Conservation (phyloP, 2,329 filamentous ascomycete species). For the Colletotrichum gloeosporioides region DNA sequence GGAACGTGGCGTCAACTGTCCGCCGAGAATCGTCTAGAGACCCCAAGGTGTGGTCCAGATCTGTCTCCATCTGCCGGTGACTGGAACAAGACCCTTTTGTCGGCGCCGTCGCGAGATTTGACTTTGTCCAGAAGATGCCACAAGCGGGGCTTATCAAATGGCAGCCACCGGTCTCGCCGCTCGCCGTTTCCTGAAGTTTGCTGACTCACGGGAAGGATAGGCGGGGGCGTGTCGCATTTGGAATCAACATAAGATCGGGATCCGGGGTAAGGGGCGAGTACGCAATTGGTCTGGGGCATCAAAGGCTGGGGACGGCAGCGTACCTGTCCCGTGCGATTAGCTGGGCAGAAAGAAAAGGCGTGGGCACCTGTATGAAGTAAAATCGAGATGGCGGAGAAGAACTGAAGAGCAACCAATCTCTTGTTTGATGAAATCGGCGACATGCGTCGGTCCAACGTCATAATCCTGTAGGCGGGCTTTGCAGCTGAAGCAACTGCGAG, state of each 20-base stretch:
- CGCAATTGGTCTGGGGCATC: background rate
- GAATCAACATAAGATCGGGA: background rate
- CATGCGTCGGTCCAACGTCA: background rate
- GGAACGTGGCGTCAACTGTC: constrained; percentile 13
- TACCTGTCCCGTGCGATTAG: background rate
- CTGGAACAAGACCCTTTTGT: background rate
- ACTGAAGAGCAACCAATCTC: background rate
- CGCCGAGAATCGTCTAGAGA: background rate
- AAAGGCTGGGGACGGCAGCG: background rate
- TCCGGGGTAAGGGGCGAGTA: background rate
- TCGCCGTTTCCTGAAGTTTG: background rate
- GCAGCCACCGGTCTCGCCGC: background rate
- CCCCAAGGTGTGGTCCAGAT: background rate
- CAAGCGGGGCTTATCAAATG: background rate
- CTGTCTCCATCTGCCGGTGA: background rate
- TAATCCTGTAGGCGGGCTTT: background rate
- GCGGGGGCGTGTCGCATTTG: background rate
- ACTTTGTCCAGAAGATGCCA: background rate
- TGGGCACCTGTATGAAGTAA: background rate
- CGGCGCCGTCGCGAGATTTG: background rate
- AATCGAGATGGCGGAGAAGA: background rate
- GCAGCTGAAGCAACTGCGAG: background rate
- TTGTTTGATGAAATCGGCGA: background rate
- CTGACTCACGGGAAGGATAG: background rate
- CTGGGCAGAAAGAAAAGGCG: background rate